Conservation (phyloP, 164 flowering plant species). For the Santalum album region DNA sequence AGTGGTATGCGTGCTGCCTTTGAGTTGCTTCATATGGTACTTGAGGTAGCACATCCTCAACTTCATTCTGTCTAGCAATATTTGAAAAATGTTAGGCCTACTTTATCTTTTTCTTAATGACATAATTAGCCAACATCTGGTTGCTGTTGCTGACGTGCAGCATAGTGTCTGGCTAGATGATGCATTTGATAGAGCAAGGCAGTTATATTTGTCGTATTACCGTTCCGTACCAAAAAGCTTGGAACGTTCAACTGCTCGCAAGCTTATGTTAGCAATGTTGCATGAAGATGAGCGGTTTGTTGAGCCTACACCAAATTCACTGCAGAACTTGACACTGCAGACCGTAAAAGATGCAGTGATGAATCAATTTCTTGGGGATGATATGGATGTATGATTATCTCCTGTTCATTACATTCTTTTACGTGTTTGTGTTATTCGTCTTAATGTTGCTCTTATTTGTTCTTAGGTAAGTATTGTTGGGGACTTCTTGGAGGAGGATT, state of each 20-base stretch:
- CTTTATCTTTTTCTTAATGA: not conserved
- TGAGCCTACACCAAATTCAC: slow-evolving; percentile 88
- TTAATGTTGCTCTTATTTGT: slow-evolving; percentile 8
- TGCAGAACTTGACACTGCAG: slow-evolving; percentile 61
- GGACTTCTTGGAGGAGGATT: slow-evolving; percentile 89
- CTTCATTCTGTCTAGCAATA: not conserved
- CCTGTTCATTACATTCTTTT: slow-evolving; percentile 6
- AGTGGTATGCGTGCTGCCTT: slow-evolving; percentile 98
- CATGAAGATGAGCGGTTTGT: slow-evolving; percentile 98
- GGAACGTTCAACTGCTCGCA: slow-evolving; percentile 97
- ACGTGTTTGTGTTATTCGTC: not conserved
- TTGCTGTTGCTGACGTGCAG: slow-evolving; percentile 43
- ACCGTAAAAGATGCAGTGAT: slow-evolving; percentile 86
- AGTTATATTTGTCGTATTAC: slow-evolving; percentile 82
- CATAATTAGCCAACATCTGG: not conserved
- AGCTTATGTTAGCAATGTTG: slow-evolving; percentile 90
- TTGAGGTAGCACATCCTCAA: slow-evolving; percentile 55
- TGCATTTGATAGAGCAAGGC: slow-evolving; percentile 96
- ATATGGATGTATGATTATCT: slow-evolving; percentile 99
- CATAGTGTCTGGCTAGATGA: slow-evolving; percentile 98
- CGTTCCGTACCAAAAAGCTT: slow-evolving; percentile 97
- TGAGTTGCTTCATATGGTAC: slow-evolving; percentile 97
- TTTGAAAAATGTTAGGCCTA: not conserved
- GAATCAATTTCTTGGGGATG: slow-evolving; percentile 78
- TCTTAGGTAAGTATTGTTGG: slow-evolving; percentile 89